Percentiles rank a stretch among this genome's conserved stretches.
phyloP scores from a whole-genome alignment of 768 basidiomycete genomes.

The Rubroboletus pulcherrimus region DNA sequence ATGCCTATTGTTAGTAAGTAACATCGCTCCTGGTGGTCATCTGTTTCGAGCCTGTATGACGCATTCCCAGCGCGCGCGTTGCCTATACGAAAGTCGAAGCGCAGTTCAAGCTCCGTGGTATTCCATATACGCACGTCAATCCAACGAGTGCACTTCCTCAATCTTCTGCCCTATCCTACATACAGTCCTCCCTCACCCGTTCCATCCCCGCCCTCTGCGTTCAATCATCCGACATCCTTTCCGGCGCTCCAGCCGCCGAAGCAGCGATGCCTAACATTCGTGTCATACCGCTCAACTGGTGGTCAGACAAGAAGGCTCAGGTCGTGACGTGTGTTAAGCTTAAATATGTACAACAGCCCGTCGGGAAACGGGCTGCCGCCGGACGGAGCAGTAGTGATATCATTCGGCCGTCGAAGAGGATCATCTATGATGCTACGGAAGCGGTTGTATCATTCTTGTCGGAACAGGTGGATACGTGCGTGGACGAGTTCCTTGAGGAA shows the following conservation, averaged over 20 bases:
- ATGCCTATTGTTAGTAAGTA: slow-evolving; percentile 81
- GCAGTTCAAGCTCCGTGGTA: slow-evolving; percentile 78
- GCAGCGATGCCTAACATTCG: slow-evolving; percentile 92
- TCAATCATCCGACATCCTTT: slow-evolving; percentile 74
- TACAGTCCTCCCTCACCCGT: slow-evolving; percentile 70
- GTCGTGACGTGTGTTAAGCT: slow-evolving; percentile 89
- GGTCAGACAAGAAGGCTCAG: slow-evolving; percentile 76
- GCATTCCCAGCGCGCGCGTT: slow-evolving; percentile 66
- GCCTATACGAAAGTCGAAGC: slow-evolving; percentile 87
- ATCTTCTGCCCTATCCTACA: slow-evolving; percentile 46
- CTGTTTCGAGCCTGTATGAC: not conserved
- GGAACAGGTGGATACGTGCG: slow-evolving; percentile 82
- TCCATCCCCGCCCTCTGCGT: slow-evolving; percentile 84
- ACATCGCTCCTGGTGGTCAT: not conserved
- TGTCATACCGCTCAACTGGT: slow-evolving; percentile 88
- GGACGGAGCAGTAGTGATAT: slow-evolving; percentile 48
- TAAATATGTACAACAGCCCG: slow-evolving; percentile 83
- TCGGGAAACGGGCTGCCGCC: slow-evolving; percentile 62
- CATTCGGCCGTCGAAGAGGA: slow-evolving; percentile 81
- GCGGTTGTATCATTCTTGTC: slow-evolving; percentile 88
- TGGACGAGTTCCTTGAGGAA: slow-evolving; percentile 87
- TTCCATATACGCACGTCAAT: slow-evolving; percentile 73
- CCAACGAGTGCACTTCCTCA: slow-evolving; percentile 43
- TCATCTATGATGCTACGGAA: slow-evolving; percentile 85
- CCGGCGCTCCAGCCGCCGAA: slow-evolving; percentile 81